Conservation (phyloP, 768 basidiomycete species). For the Lentinus tigrinus region DNA sequence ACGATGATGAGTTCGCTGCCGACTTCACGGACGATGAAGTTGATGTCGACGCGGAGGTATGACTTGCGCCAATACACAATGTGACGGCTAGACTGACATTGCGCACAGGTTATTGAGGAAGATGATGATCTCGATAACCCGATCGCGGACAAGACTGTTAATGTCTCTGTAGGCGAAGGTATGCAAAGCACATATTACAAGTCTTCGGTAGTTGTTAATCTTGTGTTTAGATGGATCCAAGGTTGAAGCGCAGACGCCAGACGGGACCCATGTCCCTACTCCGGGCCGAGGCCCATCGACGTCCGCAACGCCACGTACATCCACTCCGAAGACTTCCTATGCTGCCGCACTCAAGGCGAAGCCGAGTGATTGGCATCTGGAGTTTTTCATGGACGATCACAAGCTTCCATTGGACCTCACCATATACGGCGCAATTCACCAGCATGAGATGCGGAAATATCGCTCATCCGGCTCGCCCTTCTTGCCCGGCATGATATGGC, state of each 20-base stretch:
- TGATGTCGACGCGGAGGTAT: slow-evolving; percentile 75
- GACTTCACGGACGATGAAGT: slow-evolving; percentile 85
- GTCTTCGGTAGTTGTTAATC: background rate
- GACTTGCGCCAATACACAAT: background rate
- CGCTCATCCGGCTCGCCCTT: slow-evolving; percentile 61
- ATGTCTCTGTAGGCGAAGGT: slow-evolving; percentile 81
- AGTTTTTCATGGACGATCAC: slow-evolving; percentile 92
- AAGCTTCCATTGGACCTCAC: slow-evolving; percentile 83
- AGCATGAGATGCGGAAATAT: slow-evolving; percentile 66
- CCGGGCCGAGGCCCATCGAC: slow-evolving; percentile 54
- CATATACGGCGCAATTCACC: slow-evolving; percentile 95
- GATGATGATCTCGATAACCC: slow-evolving; percentile 75
- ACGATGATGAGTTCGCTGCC: slow-evolving; percentile 60
- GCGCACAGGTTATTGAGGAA: slow-evolving; percentile 74
- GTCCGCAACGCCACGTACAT: slow-evolving; percentile 32
- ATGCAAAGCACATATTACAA: background rate
- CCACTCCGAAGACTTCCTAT: slow-evolving; percentile 64
- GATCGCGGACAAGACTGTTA: slow-evolving; percentile 81
- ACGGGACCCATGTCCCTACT: slow-evolving; percentile 91
- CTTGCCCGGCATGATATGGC: slow-evolving; percentile 79
- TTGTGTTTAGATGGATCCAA: slow-evolving; percentile 73
- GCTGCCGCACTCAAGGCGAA: slow-evolving; percentile 92
- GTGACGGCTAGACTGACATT: background rate
- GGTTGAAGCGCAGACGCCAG: slow-evolving; percentile 94
- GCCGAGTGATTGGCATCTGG: slow-evolving; percentile 94